Evolutionary conservation across 2,329 filamentous ascomycete species (phyloP).

Genomic region (Drechslerella coelobrocha): DNA sequence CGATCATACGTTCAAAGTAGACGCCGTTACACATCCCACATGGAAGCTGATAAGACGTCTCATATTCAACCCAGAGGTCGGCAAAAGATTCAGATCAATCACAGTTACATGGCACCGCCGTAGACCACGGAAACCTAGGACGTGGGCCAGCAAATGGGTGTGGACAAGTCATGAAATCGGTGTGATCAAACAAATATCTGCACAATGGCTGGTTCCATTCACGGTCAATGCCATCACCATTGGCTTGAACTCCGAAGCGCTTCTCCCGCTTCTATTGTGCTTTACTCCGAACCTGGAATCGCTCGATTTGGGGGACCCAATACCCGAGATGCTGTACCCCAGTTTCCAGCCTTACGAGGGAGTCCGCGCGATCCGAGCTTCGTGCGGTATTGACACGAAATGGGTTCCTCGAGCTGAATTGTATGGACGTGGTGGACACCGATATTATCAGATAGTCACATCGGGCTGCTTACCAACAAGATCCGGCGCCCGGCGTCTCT

Average conservation of each 20-base stretch:
- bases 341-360: slow-evolving; percentile 1
- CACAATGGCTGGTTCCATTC: background rate
- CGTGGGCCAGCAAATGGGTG: slow-evolving; percentile 9
- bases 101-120: slow-evolving; percentile 26
- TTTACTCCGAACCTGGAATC: slow-evolving; percentile 12
- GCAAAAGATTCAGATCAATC: slow-evolving; percentile 14
- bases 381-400: background rate
- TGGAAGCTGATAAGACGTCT: slow-evolving; percentile 11
- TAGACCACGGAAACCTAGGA: slow-evolving; percentile 3
- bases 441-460: background rate
- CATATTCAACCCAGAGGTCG: background rate
- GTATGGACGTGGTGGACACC: background rate
- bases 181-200: background rate
- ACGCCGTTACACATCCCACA: background rate
- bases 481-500: background rate
- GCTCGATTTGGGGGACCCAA: background rate
- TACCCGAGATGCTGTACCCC: background rate
- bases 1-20: slow-evolving; percentile 21
- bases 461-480: too few species aligned
- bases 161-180: background rate
- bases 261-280: slow-evolving; percentile 20
- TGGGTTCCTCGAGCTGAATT: background rate
- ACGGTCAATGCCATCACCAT: background rate
- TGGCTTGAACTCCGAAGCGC: slow-evolving; percentile 20
- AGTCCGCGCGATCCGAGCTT: slow-evolving; percentile 9